A percentile compares a stretch with the other conserved stretches of the same genome.
Conservation (phyloP, 73 alveolate genomes). For the Uronychia setigera region DNA sequence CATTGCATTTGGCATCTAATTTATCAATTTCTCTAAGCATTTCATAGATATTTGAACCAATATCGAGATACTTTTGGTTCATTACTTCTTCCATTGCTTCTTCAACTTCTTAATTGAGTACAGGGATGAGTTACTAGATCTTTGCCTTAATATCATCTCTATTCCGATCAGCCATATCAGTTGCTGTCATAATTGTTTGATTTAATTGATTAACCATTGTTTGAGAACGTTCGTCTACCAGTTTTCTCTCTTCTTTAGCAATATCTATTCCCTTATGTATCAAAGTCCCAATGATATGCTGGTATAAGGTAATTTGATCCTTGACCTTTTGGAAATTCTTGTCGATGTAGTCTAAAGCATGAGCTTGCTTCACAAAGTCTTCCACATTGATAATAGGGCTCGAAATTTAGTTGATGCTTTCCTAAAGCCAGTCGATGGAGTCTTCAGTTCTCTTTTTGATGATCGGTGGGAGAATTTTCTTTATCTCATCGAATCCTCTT, state of each 20-base stretch:
- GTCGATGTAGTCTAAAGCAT: slow-evolving; percentile 69
- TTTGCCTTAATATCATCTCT: slow-evolving; percentile 23
- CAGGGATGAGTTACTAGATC: slow-evolving; percentile 43
- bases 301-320: slow-evolving; percentile 68
- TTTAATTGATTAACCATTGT: slow-evolving; percentile 19
- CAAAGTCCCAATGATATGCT: slow-evolving; percentile 39
- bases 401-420: slow-evolving; percentile 52
- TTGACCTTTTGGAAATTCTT: slow-evolving; percentile 60
- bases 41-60: slow-evolving; percentile 25
- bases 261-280: slow-evolving; percentile 37
- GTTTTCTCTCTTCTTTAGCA: slow-evolving; percentile 77
- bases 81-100: slow-evolving; percentile 16
- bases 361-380: slow-evolving; percentile 70
- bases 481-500: slow-evolving; percentile 54
- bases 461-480: slow-evolving; percentile 53
- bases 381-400: slow-evolving; percentile 65
- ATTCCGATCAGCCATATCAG: slow-evolving; percentile 41
- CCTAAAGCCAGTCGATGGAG: slow-evolving; percentile 65
- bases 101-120: slow-evolving; percentile 29
- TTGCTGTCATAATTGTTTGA: slow-evolving; percentile 40
- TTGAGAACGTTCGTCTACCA: slow-evolving; percentile 54
- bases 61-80: slow-evolving; percentile 36
- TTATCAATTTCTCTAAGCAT: slow-evolving; percentile 40
- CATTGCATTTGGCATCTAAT: slow-evolving; percentile 54
- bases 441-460: slow-evolving; percentile 57